Conservation (phyloP, 371 early-diverging fungal genomes). For the Saksenaea oblongispora region DNA sequence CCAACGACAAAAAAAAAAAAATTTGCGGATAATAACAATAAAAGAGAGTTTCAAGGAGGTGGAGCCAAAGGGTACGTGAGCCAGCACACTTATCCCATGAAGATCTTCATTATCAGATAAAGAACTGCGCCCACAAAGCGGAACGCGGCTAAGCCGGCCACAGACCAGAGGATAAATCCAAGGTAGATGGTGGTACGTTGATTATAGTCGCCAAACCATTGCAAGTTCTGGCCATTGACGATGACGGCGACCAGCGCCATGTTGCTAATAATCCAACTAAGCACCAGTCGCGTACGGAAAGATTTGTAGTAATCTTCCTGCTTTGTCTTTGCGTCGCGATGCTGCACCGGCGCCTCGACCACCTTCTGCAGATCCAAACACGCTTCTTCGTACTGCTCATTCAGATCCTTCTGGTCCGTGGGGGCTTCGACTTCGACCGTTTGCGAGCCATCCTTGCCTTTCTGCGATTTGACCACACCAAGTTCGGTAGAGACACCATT, state of each 20-base stretch:
- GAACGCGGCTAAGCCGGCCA: constrained; percentile 71
- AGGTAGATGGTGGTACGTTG: constrained; percentile 51
- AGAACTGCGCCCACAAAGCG: constrained; percentile 76
- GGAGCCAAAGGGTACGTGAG: not conserved
- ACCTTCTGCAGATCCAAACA: constrained; percentile 47
- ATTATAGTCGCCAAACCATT: constrained; percentile 33
- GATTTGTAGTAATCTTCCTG: constrained; percentile 84
- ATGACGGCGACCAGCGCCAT: constrained; percentile 63
- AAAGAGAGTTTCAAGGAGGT: not conserved
- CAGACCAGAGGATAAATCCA: constrained; percentile 84
- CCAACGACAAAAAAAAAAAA: not conserved
- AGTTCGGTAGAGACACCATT: constrained; percentile 52
- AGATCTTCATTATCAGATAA: constrained; percentile 60
- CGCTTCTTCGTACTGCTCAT: constrained; percentile 69
- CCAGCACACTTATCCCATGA: constrained; percentile 11
- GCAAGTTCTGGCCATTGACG: constrained; percentile 35
- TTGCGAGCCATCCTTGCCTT: constrained; percentile 46
- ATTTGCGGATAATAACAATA: not conserved
- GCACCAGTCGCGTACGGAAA: constrained; percentile 81
- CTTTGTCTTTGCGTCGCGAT: constrained; percentile 73
- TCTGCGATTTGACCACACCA: constrained; percentile 54
- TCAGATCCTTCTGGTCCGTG: constrained; percentile 64
- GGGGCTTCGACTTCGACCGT: constrained; percentile 68
- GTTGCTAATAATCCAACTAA: constrained; percentile 84
- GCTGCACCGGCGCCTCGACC: constrained; percentile 49